These are phyloP conservation scores for Sarocladiaceae sp. DNA, from an alignment of 2,329 filamentous ascomycete species.

Conservation along the genomic window DNA sequence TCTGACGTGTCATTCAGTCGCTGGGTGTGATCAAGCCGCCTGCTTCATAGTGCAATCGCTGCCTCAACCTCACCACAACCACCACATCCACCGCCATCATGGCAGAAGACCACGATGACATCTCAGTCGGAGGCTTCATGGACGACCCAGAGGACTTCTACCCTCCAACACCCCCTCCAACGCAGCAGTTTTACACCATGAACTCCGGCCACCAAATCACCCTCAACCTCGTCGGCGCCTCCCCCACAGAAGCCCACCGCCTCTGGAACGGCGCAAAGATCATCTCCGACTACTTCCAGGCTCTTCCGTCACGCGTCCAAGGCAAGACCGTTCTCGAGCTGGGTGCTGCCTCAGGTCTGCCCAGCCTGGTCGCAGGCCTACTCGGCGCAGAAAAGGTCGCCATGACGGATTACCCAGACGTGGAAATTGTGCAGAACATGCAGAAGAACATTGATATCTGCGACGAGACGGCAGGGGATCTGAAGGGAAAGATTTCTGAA, in stretches of 20 bases:
- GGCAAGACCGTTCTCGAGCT: conserved; percentile 76
- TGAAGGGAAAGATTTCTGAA: conserved; percentile 22
- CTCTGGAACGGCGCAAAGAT: conserved; percentile 87
- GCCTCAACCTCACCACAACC: no score
- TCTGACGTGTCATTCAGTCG: no score
- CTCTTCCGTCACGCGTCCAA: conserved; percentile 55
- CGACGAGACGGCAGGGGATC: conserved; percentile 27
- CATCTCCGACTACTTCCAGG: conserved; percentile 71
- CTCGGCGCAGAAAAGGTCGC: conserved; percentile 66
- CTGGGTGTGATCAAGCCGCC: no score
- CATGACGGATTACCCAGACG: conserved; percentile 84
- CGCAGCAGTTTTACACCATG: conserved; percentile 65
- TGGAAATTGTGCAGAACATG: conserved; percentile 75
- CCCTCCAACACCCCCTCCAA: conserved; percentile 68
- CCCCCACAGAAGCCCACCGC: conserved; percentile 82
- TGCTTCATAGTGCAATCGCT: no score
- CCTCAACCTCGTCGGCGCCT: conserved; percentile 78
- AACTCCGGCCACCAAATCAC: conserved; percentile 57
- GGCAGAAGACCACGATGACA: conserved; percentile 25
- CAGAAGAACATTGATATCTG: conserved; percentile 64
- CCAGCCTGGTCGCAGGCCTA: conserved; percentile 69
- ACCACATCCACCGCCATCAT: conserved; percentile 15
- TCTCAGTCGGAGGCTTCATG: conserved; percentile 54
- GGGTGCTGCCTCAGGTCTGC: conserved; percentile 80
- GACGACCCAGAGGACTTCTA: conserved; percentile 77